Evolutionary conservation across 2,329 filamentous ascomycete genomes (phyloP).

Genomic region (Colletotrichum incanum): DNA sequence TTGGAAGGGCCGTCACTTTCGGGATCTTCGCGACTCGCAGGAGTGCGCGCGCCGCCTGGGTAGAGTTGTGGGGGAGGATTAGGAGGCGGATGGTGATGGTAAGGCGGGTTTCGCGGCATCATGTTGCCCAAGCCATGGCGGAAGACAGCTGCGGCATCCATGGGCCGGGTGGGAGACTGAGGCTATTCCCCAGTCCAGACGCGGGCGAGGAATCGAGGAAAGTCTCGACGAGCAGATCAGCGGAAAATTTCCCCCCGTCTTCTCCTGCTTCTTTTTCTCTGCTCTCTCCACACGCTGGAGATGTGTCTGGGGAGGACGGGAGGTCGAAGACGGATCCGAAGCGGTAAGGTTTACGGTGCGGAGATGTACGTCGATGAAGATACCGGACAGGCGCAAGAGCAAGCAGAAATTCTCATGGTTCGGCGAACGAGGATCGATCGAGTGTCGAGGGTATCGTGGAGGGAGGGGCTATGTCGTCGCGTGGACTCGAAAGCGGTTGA

Average conservation of each 20-base stretch:
- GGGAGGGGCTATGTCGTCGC: constrained; percentile 26
- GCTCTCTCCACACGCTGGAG: neutral
- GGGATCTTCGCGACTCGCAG: constrained; percentile 55
- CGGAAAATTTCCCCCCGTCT: neutral
- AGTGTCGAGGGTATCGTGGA: constrained; percentile 34
- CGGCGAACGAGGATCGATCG: neutral
- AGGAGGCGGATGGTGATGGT: constrained; percentile 45
- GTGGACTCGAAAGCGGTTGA: constrained; percentile 31
- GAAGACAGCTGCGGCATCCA: constrained; percentile 74
- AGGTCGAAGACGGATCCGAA: neutral
- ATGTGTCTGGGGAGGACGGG: neutral
- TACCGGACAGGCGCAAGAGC: constrained; percentile 14
- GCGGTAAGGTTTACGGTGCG: constrained; percentile 17
- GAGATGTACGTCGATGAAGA: constrained; percentile 18
- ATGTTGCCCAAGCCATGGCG: constrained; percentile 63
- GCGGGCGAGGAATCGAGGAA: neutral
- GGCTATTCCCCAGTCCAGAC: constrained; percentile 24
- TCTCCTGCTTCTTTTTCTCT: neutral
- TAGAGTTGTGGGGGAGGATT: constrained; percentile 46
- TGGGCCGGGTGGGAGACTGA: constrained; percentile 51
- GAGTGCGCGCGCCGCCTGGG: constrained; percentile 51
- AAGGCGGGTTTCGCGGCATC: constrained; percentile 45
- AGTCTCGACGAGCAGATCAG: neutral
- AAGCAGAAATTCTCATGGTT: constrained; percentile 35
- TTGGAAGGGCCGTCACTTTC: constrained; percentile 68